These are phyloP conservation scores for Cocos nucifera DNA, from an alignment of 176 grass and related monocot genomes.

Conservation along the genomic window DNA sequence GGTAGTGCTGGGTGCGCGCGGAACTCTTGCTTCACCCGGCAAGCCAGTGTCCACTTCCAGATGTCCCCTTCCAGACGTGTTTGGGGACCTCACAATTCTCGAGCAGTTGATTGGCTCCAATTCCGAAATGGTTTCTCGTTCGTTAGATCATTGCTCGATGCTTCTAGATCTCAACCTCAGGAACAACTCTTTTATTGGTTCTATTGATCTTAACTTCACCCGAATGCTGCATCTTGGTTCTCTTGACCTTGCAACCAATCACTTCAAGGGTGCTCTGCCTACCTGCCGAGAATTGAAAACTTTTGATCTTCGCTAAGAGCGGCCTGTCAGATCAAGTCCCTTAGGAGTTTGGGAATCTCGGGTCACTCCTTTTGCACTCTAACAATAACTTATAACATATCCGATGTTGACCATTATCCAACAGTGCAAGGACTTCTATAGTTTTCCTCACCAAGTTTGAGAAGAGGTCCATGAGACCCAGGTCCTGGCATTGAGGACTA, in stretches of 20 bases:
- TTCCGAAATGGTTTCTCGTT: slow-evolving; percentile 34
- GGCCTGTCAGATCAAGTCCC: slow-evolving; percentile 57
- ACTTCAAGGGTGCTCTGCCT: slow-evolving; percentile 54
- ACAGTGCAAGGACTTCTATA: slow-evolving; percentile 44
- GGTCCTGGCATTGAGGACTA: too few relatives aligned
- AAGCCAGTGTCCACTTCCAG: too few relatives aligned
- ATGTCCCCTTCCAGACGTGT: slow-evolving; percentile 70
- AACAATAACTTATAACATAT: slow-evolving; percentile 89
- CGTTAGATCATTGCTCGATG: slow-evolving; percentile 33
- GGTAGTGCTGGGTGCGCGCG: too few relatives aligned
- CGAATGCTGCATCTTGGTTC: slow-evolving; percentile 40
- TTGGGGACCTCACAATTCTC: slow-evolving; percentile 40
- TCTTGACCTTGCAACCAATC: slow-evolving; percentile 72
- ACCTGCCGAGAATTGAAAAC: slow-evolving; percentile 47
- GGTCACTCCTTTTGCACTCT: slow-evolving; percentile 55
- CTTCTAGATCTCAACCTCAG: slow-evolving; percentile 57
- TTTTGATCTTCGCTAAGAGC: slow-evolving; percentile 75
- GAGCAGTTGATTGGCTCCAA: slow-evolving; percentile 53
- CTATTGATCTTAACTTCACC: slow-evolving; percentile 59
- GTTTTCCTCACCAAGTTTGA: too few relatives aligned
- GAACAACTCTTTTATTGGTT: slow-evolving; percentile 63
- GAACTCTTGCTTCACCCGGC: too few relatives aligned
- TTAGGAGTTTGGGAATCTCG: slow-evolving; percentile 25
- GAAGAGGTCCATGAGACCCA: too few relatives aligned
- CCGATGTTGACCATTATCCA: slow-evolving; percentile 28